phyloP scores from a whole-genome alignment of 345 rosid species.

The Turritis glabra region DNA sequence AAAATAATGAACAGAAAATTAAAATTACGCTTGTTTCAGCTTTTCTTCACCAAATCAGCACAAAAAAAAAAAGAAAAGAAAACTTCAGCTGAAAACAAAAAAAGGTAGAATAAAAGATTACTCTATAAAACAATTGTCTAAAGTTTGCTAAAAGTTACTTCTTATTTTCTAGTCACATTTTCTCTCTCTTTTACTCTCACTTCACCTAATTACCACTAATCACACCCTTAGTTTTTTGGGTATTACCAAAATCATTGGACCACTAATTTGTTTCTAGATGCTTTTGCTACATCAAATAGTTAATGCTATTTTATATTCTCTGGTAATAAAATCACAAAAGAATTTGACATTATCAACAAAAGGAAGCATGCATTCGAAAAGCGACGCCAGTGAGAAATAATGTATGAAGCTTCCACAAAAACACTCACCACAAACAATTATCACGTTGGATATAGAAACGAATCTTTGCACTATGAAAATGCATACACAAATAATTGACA shows the following conservation, averaged over 20 bases:
- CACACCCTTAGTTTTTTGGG: too few relatives aligned
- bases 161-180: too few relatives aligned
- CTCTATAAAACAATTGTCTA: too few relatives aligned
- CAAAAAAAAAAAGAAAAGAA: too few relatives aligned
- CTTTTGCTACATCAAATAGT: not conserved
- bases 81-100: too few relatives aligned
- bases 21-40: too few relatives aligned
- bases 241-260: not conserved
- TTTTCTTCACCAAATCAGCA: too few relatives aligned
- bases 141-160: too few relatives aligned
- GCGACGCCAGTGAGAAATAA: not conserved
- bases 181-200: too few relatives aligned
- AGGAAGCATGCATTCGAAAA: constrained; percentile 5
- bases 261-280: not conserved
- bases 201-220: too few relatives aligned
- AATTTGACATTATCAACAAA: not conserved
- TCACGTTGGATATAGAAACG: constrained; percentile 22
- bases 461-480: constrained; percentile 18
- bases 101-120: too few relatives aligned
- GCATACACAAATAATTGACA: constrained; percentile 13
- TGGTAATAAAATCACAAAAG: not conserved
- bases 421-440: constrained; percentile 12
- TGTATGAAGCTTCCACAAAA: constrained; percentile 12
- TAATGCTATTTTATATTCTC: not conserved
- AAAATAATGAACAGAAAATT: too few relatives aligned